Base-by-base conservation (phyloP, 805 yeast species). In the Saccharomyces kudriavzevii region DNA sequence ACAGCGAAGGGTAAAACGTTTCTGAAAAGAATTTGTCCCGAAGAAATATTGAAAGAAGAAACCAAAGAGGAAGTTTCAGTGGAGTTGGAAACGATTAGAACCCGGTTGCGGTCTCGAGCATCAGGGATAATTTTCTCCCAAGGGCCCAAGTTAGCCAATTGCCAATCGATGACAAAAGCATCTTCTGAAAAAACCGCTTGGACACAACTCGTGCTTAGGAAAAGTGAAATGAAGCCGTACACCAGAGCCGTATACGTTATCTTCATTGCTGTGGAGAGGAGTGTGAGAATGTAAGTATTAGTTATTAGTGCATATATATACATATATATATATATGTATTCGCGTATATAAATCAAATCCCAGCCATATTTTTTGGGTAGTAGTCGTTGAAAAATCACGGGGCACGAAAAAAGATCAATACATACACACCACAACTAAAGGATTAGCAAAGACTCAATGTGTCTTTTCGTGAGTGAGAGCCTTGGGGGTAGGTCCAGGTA, bases 111-210 rank as follows among this genome's bases (percentile, higher is more conserved):
- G 13, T 59, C 50, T n/a, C 49, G 26, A 6, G 29, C 49, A 48
- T 54, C 60, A 14, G 54, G 55, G 1, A 59, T 25, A n/a, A 64
- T 60, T 53, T 69, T 61, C 20, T 59, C 52, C 48, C 77, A 69
- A 5, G 62, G 58, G 0, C 84, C 84, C 28, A 78, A 65, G 49
- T 74, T 75, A 29, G 70, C 71, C 8, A 74, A 64, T 48, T 80
- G 76, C 84, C 85, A 82, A 59, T 83, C 88, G 31, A 71, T 70
- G 17, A 67, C 66, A 61, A 77, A 80, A 0, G 84, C 82, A 55
- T 81, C 84, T 51, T 81, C 85, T 26, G 74, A 67, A 58, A 68
- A 74, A 4, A 75, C 67, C 0, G 74, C 74, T 58, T 48, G 58
- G 17, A 57, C 65, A 8, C 50, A 29, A n/a, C 40, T 24, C 22